phyloP scores from a whole-genome alignment of 495 filamentous ascomycete genomes.

The Achaetomiella virescens region DNA sequence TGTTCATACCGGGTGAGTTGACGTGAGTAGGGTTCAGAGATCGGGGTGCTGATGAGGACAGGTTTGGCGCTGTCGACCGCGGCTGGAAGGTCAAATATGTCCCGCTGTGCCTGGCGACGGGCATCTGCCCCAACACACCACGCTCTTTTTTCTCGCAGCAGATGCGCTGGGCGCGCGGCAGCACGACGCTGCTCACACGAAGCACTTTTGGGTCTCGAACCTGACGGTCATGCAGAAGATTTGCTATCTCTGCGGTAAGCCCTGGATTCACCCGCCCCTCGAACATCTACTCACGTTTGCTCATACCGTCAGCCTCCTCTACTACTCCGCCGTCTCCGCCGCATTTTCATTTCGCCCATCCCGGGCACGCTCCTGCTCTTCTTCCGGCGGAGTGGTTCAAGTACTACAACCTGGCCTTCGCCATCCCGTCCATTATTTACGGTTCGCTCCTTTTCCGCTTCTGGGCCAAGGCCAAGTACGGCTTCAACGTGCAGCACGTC shows the following conservation, averaged over 20 bases:
- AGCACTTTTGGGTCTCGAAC: conserved; percentile 28
- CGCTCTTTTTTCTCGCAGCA: conserved; percentile 32
- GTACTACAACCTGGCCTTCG: conserved; percentile 33
- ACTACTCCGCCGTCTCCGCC: conserved; percentile 31
- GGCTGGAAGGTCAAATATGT: conserved; percentile 34
- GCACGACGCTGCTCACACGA: conserved; percentile 28
- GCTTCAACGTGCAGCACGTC: conserved; percentile 33
- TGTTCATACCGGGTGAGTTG: conserved; percentile 29
- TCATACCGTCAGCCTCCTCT: conserved; percentile 21
- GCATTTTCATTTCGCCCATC: conserved; percentile 33
- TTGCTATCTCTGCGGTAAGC: conserved; percentile 28
- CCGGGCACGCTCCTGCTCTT: conserved; percentile 26
- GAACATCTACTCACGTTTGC: background rate
- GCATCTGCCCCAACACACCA: conserved; percentile 31
- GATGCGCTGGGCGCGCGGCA: conserved; percentile 32
- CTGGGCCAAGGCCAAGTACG: conserved; percentile 30
- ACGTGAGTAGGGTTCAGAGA: background rate
- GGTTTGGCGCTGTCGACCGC: conserved; percentile 29
- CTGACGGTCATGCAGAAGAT: conserved; percentile 29
- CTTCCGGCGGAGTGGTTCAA: conserved; percentile 29
- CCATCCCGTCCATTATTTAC: conserved; percentile 30
- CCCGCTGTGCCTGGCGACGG: conserved; percentile 28
- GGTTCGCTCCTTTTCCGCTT: conserved; percentile 26
- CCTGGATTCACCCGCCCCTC: background rate
- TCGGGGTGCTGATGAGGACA: background rate